phyloP scores from a whole-genome alignment of 768 basidiomycete species.

The Naganishia vaughanmartiniae region DNA sequence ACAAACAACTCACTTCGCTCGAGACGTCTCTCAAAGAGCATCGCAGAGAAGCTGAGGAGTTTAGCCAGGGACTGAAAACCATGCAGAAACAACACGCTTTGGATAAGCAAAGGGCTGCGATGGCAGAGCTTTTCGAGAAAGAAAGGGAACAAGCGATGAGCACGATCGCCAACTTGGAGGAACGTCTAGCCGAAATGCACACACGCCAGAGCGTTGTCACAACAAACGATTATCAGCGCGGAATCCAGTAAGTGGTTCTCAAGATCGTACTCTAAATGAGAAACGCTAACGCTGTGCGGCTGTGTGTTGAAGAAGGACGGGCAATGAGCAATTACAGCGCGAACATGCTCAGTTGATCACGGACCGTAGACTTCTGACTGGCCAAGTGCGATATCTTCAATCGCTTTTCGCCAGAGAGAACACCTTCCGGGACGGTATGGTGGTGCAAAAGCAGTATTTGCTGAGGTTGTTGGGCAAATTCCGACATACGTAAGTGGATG shows the following conservation, averaged over 20 bases:
- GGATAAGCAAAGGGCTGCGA: neutral
- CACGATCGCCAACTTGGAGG: conserved; percentile 20
- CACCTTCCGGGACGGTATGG: conserved; percentile 69
- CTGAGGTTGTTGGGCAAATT: conserved; percentile 62
- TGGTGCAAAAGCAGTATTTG: conserved; percentile 85
- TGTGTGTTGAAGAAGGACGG: neutral
- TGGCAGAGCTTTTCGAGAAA: conserved; percentile 1
- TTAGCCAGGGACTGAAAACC: conserved; percentile 18
- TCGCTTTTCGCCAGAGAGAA: conserved; percentile 85
- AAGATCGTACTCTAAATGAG: neutral
- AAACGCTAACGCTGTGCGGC: neutral
- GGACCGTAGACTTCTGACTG: conserved; percentile 84
- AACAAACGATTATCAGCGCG: neutral
- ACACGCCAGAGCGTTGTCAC: neutral
- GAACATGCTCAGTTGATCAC: conserved; percentile 12
- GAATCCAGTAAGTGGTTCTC: neutral
- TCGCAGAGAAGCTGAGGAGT: conserved; percentile 27
- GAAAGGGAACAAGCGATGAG: conserved; percentile 2
- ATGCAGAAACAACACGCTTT: conserved; percentile 16
- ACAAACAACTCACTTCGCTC: conserved; percentile 11
- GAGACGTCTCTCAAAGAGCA: conserved; percentile 25
- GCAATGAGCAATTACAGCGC: neutral
- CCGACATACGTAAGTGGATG: conserved; percentile 43
- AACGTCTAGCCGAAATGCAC: conserved; percentile 4
- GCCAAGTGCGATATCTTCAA: conserved; percentile 88